phyloP scores from a whole-genome alignment of 768 basidiomycete species.

The Tremella fuciformis region DNA sequence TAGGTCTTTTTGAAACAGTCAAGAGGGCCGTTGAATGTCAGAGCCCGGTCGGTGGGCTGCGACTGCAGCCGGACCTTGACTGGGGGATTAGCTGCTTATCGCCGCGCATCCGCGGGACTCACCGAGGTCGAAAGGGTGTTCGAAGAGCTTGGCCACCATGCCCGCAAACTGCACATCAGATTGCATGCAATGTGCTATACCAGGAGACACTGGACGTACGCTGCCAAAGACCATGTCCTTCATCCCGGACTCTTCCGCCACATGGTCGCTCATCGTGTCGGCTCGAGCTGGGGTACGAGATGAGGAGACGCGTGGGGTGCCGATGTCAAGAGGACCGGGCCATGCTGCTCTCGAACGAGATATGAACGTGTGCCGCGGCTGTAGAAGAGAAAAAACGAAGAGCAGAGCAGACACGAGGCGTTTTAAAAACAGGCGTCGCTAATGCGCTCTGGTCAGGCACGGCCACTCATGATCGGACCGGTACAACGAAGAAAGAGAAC shows the following conservation, averaged over 20 bases:
- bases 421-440: constrained; percentile 5
- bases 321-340: not conserved
- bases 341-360: not conserved
- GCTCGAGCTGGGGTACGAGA: not conserved
- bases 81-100: constrained; percentile 12
- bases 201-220: constrained; percentile 3
- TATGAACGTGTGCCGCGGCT: not conserved
- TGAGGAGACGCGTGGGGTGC: not conserved
- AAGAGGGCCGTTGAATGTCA: constrained; percentile 76
- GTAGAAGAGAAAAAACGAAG: not conserved
- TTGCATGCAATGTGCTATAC: not conserved
- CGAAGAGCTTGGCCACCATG: constrained; percentile 80
- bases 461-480: not conserved
- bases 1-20: constrained; percentile 84
- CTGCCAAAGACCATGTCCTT: constrained; percentile 15
- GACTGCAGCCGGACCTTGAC: constrained; percentile 89
- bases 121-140: constrained; percentile 90
- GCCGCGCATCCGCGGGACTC: not conserved
- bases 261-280: not conserved
- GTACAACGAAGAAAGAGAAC: not conserved
- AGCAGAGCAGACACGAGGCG: not conserved
- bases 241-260: not conserved
- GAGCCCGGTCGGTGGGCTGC: constrained; percentile 70
- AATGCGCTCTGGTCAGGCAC: not conserved
- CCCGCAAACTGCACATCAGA: constrained; percentile 66